Evolutionary conservation across 1,284 basidiomycete genomes (phyloP), one percentile per base, ranked within the genome.

Genomic region (Ganoderma sinense): DNA sequence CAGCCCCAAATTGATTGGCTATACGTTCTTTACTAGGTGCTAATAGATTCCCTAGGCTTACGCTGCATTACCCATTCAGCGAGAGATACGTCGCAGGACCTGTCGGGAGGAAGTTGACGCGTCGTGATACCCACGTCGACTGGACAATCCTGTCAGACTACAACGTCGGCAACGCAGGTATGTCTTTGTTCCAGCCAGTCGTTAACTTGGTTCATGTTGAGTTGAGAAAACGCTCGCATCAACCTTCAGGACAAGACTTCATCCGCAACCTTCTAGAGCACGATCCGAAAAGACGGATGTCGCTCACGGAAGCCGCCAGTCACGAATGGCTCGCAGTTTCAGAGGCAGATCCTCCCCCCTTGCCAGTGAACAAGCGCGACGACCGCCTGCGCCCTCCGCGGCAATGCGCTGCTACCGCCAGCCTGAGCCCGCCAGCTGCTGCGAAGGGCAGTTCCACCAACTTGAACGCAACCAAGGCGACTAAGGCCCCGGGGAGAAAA

Each of bases 311-410:
- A 36, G 67, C 67, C 23, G n/a, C 58, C 7, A 20, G 43, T 14
- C 67, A 68, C 18, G 20, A 23, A 6, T 68, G 67, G 67, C 39
- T 68, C 20, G 16, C 53, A n/a, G n/a, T n/a, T n/a, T n/a, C n/a
- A 20, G 33, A 18, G 11, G 13, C 60, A 36, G 56, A 7, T 20
- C 2, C 5, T 11, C 31, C 16, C 11, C 33, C 56, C 8, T n/a
- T n/a, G n/a, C n/a, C n/a, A n/a, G n/a, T n/a, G n/a, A 26, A 18
- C 33, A n/a, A 33, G 16, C 31, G 18, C 56, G 56, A 58, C 8
- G 31, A 58, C 26, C 10, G 33, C 1, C 29, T 36, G 16, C 56
- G 31, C 18, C 36, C 31, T n/a, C 0, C 62, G 56, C 62, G 62
- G 55, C 26, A 13, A 36, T 43, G 56, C 31, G 4, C 23, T 51